These are phyloP conservation scores for Aspergillus sp. DNA, from an alignment of 2,329 filamentous ascomycete genomes.

Conservation along the genomic window DNA sequence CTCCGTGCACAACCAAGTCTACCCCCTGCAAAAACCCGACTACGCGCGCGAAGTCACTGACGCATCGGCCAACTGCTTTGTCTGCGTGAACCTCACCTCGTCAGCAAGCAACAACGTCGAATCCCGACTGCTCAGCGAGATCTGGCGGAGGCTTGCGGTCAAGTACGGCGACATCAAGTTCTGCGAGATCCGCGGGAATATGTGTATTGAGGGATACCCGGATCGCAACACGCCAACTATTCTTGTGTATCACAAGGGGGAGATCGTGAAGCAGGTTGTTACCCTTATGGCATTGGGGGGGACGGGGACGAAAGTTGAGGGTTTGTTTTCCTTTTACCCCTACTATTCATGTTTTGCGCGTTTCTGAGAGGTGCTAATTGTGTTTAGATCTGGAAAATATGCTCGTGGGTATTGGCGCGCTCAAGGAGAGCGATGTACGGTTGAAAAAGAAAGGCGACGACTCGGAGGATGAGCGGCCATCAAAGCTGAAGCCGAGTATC, in stretches of 20 bases:
- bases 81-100: constrained; percentile 81
- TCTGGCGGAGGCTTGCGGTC: constrained; percentile 81
- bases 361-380: not conserved
- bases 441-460: constrained; percentile 65
- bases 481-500: constrained; percentile 59
- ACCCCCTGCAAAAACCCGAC: constrained; percentile 91
- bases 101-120: constrained; percentile 80
- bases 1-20: constrained; percentile 85
- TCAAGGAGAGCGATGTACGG: constrained; percentile 78
- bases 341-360: not conserved
- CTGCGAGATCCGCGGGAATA: constrained; percentile 87
- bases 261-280: constrained; percentile 91
- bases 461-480: constrained; percentile 57
- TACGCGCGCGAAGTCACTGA: constrained; percentile 92
- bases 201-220: constrained; percentile 96
- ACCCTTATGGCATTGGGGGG: constrained; percentile 82
- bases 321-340: constrained; percentile 31
- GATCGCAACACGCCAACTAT: constrained; percentile 95
- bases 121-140: constrained; percentile 78
- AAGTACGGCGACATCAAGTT: constrained; percentile 97
- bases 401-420: constrained; percentile 79
- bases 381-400: constrained; percentile 73
- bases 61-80: constrained; percentile 70
- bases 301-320: constrained; percentile 67
- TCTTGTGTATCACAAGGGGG: constrained; percentile 86